Percentiles rank a stretch among this genome's conserved stretches.
phyloP scores from a whole-genome alignment of 495 filamentous ascomycete genomes.

The Alectoria sarmentosa region DNA sequence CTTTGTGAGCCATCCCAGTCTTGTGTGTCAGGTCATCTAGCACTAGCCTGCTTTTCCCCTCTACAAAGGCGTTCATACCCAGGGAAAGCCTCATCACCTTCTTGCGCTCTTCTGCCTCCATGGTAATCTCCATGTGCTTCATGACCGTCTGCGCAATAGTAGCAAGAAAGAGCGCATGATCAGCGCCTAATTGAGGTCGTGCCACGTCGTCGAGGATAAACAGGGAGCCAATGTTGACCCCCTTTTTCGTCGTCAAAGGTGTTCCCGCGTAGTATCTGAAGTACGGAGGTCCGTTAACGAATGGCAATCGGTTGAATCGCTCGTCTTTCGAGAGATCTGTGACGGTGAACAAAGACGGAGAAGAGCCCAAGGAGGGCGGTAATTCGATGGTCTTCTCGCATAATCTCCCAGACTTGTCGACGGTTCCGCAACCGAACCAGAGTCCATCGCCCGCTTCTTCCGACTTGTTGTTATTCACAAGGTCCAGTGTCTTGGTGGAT shows the following conservation, averaged over 20 bases:
- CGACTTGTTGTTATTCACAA: slow-evolving; percentile 30
- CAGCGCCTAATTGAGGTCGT: slow-evolving; percentile 31
- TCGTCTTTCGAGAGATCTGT: slow-evolving; percentile 36
- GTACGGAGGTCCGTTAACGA: slow-evolving; percentile 36
- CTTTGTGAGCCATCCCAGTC: neutral
- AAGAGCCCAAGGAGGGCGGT: neutral
- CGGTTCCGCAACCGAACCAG: slow-evolving; percentile 39
- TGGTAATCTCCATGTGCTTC: slow-evolving; percentile 53
- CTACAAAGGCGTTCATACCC: slow-evolving; percentile 58
- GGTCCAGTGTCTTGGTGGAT: slow-evolving; percentile 38
- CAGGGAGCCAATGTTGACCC: slow-evolving; percentile 64
- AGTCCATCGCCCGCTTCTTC: slow-evolving; percentile 36
- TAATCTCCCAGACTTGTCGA: slow-evolving; percentile 39
- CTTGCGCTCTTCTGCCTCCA: slow-evolving; percentile 50
- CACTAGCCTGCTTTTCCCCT: slow-evolving; percentile 33
- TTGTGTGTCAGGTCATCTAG: neutral
- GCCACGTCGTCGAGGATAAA: slow-evolving; percentile 53
- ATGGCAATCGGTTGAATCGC: slow-evolving; percentile 36
- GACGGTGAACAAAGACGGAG: slow-evolving; percentile 24
- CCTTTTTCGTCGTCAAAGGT: slow-evolving; percentile 57
- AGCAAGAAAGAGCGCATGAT: slow-evolving; percentile 38
- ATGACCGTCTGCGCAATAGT: slow-evolving; percentile 51
- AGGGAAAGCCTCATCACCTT: slow-evolving; percentile 52
- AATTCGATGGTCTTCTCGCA: slow-evolving; percentile 35
- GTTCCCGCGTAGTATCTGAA: slow-evolving; percentile 46